Conservation (phyloP, 441 rosid species). For the Aleurites moluccanus region DNA sequence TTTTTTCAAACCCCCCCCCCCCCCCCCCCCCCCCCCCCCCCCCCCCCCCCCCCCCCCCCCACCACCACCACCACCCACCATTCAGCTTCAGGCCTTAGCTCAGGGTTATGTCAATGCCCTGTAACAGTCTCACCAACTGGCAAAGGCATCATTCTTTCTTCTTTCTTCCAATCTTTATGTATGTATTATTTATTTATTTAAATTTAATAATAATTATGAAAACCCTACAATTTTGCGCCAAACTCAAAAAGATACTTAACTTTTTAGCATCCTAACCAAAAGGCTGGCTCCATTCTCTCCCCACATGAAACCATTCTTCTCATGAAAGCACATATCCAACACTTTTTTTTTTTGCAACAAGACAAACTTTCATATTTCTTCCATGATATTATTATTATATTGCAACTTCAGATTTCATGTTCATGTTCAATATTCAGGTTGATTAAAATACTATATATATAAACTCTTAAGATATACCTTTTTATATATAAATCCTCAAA, state of each 20-base stretch:
- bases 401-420: slow-evolving; percentile 11
- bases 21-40: no score
- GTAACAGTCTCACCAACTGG: slow-evolving; percentile 21
- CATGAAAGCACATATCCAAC: slow-evolving; percentile 20
- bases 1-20: no score
- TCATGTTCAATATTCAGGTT: slow-evolving; percentile 2
- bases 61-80: no score
- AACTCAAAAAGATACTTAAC: slow-evolving; percentile 30
- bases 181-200: neutral
- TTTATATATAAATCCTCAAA: no score
- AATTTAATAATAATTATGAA: neutral
- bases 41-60: no score
- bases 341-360: slow-evolving; percentile 20
- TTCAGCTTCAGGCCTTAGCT: neutral
- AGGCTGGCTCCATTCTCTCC: slow-evolving; percentile 29
- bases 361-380: slow-evolving; percentile 24
- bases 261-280: slow-evolving; percentile 32
- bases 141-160: slow-evolving; percentile 15
- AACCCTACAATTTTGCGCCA: slow-evolving; percentile 41
- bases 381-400: no score
- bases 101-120: slow-evolving; percentile 23
- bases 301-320: slow-evolving; percentile 23
- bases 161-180: neutral
- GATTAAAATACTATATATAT: no score
- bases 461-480: no score